Evolutionary conservation across 2,329 filamentous ascomycete species (phyloP).

Genomic region (Fusarium marasasianum): DNA sequence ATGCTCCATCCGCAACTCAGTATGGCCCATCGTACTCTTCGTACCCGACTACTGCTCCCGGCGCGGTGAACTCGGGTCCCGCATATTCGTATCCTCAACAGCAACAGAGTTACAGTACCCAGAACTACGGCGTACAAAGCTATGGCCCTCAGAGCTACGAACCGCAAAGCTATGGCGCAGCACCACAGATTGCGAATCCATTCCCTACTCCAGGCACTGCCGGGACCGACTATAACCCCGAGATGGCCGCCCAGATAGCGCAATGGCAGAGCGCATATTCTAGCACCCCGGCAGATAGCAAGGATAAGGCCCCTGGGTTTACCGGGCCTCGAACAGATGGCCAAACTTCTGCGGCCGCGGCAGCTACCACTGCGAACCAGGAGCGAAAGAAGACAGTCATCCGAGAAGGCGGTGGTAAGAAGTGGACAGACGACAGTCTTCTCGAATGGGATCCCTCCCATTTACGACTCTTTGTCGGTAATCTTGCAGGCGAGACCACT

Average conservation of each 20-base stretch:
- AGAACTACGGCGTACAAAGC: constrained; percentile 51
- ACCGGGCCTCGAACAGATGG: constrained; percentile 47
- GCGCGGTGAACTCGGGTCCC: constrained; percentile 42
- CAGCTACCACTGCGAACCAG: constrained; percentile 42
- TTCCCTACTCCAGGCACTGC: constrained; percentile 72
- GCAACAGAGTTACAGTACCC: constrained; percentile 24
- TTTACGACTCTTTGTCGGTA: constrained; percentile 94
- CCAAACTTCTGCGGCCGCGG: constrained; percentile 49
- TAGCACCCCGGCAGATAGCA: constrained; percentile 60
- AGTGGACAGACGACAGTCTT: constrained; percentile 87
- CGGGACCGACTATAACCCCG: constrained; percentile 68
- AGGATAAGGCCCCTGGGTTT: constrained; percentile 45
- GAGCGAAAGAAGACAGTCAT: constrained; percentile 86
- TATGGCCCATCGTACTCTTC: constrained; percentile 57
- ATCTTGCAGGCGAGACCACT: constrained; percentile 95
- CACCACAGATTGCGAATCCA: constrained; percentile 81
- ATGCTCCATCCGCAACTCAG: constrained; percentile 48
- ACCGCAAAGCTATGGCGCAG: constrained; percentile 52
- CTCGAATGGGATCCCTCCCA: constrained; percentile 97
- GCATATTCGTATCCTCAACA: constrained; percentile 43
- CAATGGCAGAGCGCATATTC: constrained; percentile 95
- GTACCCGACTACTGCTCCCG: constrained; percentile 45
- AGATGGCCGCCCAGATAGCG: constrained; percentile 90
- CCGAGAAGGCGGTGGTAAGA: constrained; percentile 88
- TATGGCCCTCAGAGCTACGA: constrained; percentile 40